These are phyloP conservation scores for Martensiomyces pterosporus DNA, from an alignment of 192 early-diverging fungal genomes.

Conservation along the genomic window DNA sequence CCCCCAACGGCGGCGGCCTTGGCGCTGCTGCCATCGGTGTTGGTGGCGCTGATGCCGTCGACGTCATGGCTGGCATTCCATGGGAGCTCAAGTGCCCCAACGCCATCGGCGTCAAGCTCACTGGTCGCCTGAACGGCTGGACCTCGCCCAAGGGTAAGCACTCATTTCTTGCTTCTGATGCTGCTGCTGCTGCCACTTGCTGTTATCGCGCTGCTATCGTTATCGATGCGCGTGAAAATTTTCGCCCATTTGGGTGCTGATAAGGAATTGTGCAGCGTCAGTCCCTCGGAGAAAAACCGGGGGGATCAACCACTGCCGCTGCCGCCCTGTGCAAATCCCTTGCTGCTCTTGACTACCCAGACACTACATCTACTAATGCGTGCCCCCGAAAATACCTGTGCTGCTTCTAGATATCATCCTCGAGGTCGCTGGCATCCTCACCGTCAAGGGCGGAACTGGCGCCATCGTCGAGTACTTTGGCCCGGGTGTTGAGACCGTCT, in stretches of 20 bases:
- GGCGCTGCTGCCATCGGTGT: constrained; percentile 97
- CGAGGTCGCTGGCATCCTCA: constrained; percentile 89
- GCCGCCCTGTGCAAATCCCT: no score
- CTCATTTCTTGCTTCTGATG: no score
- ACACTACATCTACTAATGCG: neutral
- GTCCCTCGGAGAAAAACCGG: no score
- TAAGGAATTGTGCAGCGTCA: no score
- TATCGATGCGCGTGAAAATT: no score
- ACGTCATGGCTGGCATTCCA: constrained; percentile 97
- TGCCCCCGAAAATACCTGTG: neutral
- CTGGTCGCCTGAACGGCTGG: constrained; percentile 86
- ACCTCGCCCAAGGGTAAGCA: constrained; percentile 78
- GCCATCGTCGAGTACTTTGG: constrained; percentile 98
- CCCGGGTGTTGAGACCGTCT: constrained; percentile 86
- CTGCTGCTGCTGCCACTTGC: no score
- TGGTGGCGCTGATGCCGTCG: constrained; percentile 98
- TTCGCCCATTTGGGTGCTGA: no score
- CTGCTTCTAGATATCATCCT: constrained; percentile 72
- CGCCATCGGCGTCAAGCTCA: constrained; percentile 87
- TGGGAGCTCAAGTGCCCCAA: constrained; percentile 99
- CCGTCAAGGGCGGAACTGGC: constrained; percentile 96
- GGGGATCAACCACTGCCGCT: no score
- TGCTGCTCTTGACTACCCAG: no score
- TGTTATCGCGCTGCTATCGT: no score
- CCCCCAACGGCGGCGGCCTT: constrained; percentile 96